Conservation (phyloP, 148 eudicot genomes). For the Chenopodium suecicum region DNA sequence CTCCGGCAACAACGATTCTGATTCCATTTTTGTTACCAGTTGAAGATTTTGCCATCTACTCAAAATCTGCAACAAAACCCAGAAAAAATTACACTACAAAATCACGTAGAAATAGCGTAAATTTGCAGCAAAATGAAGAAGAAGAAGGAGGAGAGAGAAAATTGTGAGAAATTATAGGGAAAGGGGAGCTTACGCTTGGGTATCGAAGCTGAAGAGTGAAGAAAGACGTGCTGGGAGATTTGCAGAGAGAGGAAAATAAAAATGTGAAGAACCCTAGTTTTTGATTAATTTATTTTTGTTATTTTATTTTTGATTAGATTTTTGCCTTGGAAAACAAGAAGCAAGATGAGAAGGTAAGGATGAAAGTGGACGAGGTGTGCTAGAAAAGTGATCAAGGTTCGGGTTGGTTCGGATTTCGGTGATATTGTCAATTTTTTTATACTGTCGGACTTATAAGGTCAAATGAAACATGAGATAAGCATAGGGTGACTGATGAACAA, state of each 20-base stretch:
- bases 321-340: background rate
- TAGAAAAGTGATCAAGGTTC: too few relatives aligned
- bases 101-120: background rate
- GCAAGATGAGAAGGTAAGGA: background rate
- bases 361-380: background rate
- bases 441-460: too few relatives aligned
- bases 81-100: background rate
- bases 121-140: background rate
- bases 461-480: too few relatives aligned
- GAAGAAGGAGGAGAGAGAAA: background rate
- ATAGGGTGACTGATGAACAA: too few relatives aligned
- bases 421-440: too few relatives aligned
- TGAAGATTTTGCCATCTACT: constrained; percentile 21
- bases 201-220: background rate
- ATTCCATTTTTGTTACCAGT: constrained; percentile 41
- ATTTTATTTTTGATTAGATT: background rate
- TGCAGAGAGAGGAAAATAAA: background rate
- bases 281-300: background rate
- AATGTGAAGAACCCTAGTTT: constrained; percentile 14
- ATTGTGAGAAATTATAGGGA: background rate
- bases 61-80: background rate
- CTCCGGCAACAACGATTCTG: constrained; percentile 89
- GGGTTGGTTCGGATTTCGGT: too few relatives aligned
- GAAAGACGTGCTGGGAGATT: constrained; percentile 13
- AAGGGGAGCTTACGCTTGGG: background rate